These are phyloP conservation scores for Mallotus nudiflorus DNA, from an alignment of 345 rosid species.

Conservation along the genomic window DNA sequence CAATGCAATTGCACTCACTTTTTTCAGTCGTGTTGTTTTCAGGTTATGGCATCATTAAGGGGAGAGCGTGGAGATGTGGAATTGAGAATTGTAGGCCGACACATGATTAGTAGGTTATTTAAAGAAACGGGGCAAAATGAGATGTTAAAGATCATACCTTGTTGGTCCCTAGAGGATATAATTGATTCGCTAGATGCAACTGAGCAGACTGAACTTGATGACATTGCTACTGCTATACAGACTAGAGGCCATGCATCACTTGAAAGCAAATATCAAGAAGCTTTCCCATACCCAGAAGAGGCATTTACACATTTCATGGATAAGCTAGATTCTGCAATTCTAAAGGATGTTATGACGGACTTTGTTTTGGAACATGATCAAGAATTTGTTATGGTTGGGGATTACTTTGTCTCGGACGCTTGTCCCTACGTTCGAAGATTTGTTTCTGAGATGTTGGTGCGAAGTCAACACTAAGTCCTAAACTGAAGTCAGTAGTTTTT, in stretches of 20 bases:
- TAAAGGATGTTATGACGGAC: neutral
- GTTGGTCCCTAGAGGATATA: neutral
- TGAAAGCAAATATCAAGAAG: neutral
- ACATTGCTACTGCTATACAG: neutral
- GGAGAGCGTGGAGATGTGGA: slow-evolving; percentile 2
- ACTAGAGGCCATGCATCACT: neutral
- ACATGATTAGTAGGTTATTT: neutral
- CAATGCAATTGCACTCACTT: too few species aligned
- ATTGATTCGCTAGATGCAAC: neutral
- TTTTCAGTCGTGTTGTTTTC: too few species aligned
- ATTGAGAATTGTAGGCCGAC: neutral
- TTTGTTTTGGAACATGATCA: neutral
- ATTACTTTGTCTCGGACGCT: neutral
- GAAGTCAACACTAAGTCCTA: neutral
- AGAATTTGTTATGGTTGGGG: neutral
- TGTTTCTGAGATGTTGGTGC: neutral
- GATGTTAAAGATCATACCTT: neutral
- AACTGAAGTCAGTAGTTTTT: neutral
- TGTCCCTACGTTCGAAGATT: neutral
- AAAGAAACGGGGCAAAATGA: neutral
- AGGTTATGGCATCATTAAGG: neutral
- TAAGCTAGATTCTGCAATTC: neutral
- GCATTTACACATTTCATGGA: neutral
- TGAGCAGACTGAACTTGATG: neutral
- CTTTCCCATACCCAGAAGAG: neutral